These are phyloP conservation scores for Centella asiatica DNA, from an alignment of 129 eudicot species.

Conservation along the genomic window DNA sequence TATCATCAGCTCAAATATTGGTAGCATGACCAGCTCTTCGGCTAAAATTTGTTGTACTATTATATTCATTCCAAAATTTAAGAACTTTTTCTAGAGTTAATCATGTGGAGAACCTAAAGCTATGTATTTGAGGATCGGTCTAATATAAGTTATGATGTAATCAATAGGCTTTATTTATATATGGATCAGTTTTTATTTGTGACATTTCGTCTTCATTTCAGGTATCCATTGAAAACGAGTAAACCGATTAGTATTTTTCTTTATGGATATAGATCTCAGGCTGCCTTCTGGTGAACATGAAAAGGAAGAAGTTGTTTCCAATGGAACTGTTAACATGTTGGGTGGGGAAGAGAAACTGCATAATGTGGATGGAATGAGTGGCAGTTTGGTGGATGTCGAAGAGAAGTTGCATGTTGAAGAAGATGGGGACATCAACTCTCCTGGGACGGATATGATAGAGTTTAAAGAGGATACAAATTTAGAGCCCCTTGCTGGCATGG, in stretches of 20 bases:
- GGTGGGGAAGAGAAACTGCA: conserved; percentile 55
- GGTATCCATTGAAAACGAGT: conserved; percentile 17
- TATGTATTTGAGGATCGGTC: neutral
- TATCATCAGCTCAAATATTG: no score
- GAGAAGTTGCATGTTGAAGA: conserved; percentile 32
- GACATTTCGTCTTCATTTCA: conserved; percentile 13
- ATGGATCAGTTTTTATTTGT: conserved; percentile 9
- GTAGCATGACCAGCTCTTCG: no score
- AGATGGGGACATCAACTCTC: conserved; percentile 35
- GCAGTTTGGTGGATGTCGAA: conserved; percentile 25
- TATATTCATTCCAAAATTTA: neutral
- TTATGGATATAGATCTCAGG: conserved; percentile 89
- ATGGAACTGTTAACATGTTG: conserved; percentile 37
- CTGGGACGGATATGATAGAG: conserved; percentile 37
- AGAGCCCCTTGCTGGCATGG: conserved; percentile 92
- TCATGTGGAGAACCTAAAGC: neutral
- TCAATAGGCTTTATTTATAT: neutral
- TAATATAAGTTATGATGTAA: neutral
- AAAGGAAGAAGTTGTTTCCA: conserved; percentile 46
- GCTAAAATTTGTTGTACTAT: neutral
- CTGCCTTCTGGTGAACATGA: conserved; percentile 87
- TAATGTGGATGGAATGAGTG: conserved; percentile 32
- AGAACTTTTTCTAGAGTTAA: neutral
- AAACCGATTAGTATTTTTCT: conserved; percentile 13
- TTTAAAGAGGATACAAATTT: conserved; percentile 61